A percentile compares a stretch with the other conserved stretches of the same genome.
phyloP scores from a whole-genome alignment of 2,329 filamentous ascomycete species.

The Neonectria hederae region DNA sequence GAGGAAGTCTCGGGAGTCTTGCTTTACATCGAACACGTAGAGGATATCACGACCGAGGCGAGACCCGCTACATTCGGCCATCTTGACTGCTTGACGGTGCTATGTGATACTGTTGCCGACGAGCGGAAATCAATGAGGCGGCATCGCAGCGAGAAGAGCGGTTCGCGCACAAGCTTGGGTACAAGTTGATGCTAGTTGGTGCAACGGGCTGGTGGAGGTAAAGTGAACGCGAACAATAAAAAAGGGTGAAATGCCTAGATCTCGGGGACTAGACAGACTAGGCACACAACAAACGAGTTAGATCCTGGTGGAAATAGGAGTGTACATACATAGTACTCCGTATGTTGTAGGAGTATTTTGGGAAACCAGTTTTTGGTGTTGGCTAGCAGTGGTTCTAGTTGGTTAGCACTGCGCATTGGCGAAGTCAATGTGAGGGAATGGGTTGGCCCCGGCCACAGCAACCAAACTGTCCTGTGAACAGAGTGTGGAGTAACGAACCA shows the following conservation, averaged over 20 bases:
- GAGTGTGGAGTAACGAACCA: neutral
- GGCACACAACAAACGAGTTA: neutral
- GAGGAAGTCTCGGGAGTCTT: constrained; percentile 46
- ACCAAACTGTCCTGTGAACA: neutral
- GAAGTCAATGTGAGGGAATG: neutral
- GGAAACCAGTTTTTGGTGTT: neutral
- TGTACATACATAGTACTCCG: too few relatives aligned
- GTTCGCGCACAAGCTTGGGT: neutral
- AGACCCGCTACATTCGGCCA: constrained; percentile 23
- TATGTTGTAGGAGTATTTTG: neutral
- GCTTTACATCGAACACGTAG: constrained; percentile 46
- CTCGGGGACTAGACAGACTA: neutral
- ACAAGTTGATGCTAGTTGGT: neutral
- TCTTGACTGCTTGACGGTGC: constrained; percentile 13
- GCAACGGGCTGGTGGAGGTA: neutral
- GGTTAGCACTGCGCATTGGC: neutral
- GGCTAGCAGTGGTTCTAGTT: neutral
- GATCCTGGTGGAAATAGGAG: too few relatives aligned
- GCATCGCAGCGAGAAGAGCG: neutral
- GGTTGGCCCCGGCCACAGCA: constrained; percentile 9
- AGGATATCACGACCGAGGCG: constrained; percentile 42
- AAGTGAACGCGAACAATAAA: neutral
- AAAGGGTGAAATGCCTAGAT: neutral
- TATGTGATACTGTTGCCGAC: neutral
- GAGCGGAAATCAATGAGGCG: neutral